Conservation (phyloP, 192 early-diverging fungal species). For the Phlyctochytrium arcticum region DNA sequence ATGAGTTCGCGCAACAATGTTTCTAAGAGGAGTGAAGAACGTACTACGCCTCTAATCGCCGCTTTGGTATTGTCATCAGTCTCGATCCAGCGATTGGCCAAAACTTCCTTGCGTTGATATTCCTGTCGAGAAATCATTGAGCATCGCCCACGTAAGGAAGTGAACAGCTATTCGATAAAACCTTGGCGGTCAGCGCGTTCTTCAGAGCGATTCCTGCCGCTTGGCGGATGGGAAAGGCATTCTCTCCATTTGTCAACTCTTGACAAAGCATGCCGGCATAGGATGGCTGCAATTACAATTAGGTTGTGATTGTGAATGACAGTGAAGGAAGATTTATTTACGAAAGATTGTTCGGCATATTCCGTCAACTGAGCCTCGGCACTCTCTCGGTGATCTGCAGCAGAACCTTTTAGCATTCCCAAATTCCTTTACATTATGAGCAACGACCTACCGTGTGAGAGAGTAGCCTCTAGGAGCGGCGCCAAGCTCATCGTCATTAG, state of each 20-base stretch:
- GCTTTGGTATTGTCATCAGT: conserved; percentile 59
- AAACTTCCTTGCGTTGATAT: conserved; percentile 43
- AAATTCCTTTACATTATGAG: background rate
- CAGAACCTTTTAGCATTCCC: background rate
- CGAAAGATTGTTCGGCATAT: conserved; percentile 15
- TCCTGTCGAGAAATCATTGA: too few relatives aligned
- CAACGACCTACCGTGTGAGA: background rate
- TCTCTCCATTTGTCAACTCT: conserved; percentile 78
- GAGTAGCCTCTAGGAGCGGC: conserved; percentile 16
- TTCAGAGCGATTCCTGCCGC: conserved; percentile 90
- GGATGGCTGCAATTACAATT: conserved; percentile 31
- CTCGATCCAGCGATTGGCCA: conserved; percentile 43
- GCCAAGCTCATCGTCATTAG: conserved; percentile 7
- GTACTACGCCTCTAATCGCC: conserved; percentile 70
- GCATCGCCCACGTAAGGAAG: too few relatives aligned
- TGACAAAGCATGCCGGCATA: conserved; percentile 59
- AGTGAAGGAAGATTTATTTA: conserved; percentile 1
- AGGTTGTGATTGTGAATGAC: background rate
- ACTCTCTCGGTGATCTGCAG: conserved; percentile 5
- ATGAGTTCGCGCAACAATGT: background rate
- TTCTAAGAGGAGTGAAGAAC: background rate
- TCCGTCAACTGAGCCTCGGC: conserved; percentile 14
- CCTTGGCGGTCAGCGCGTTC: conserved; percentile 86
- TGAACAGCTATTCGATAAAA: too few relatives aligned
- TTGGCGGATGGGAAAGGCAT: conserved; percentile 58